Evolutionary conservation across 2,329 filamentous ascomycete species (phyloP).

Genomic region (Allantophomopsis cytisporea): DNA sequence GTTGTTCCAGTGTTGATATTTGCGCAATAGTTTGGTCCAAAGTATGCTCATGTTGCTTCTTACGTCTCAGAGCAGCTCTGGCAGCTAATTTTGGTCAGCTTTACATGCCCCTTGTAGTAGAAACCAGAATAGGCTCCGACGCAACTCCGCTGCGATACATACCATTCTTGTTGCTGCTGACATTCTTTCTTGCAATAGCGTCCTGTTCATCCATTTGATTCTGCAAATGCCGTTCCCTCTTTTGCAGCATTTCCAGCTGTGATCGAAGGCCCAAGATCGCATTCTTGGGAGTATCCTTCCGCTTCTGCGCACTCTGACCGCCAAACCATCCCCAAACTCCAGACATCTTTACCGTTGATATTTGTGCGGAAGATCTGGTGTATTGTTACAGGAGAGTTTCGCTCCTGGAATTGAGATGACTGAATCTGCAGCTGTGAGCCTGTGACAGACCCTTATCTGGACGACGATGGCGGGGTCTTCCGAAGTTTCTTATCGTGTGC

Average conservation of each 20-base stretch:
- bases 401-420: no score
- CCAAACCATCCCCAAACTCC: conserved; percentile 85
- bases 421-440: no score
- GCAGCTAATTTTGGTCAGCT: conserved; percentile 44
- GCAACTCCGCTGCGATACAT: conserved; percentile 20
- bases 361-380: background rate
- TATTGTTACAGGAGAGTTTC: background rate
- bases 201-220: conserved; percentile 92
- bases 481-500: no score
- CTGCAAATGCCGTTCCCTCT: conserved; percentile 83
- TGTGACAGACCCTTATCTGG: no score
- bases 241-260: conserved; percentile 95
- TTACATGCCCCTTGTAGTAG: background rate
- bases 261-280: conserved; percentile 79
- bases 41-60: conserved; percentile 87
- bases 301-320: conserved; percentile 66
- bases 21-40: conserved; percentile 83
- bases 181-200: conserved; percentile 74
- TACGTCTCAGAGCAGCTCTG: conserved; percentile 78
- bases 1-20: conserved; percentile 83
- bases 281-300: conserved; percentile 92
- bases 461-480: no score
- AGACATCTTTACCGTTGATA: conserved; percentile 34
- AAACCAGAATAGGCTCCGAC: no score
- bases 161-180: conserved; percentile 85